phyloP scores from a whole-genome alignment of 169 alveolate genomes.

The Fabrea salina region DNA sequence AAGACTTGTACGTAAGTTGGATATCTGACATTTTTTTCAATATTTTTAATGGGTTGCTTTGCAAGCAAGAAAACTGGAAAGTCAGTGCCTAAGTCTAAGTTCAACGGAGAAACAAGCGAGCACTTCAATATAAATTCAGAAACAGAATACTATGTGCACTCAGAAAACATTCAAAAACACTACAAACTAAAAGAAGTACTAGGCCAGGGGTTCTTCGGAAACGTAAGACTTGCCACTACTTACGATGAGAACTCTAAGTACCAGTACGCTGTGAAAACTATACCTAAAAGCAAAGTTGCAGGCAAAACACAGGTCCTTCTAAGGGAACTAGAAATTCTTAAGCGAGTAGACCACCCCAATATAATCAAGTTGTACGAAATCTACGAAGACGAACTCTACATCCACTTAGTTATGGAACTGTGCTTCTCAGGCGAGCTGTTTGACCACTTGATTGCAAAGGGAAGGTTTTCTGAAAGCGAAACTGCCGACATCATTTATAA shows the following conservation, averaged over 20 bases:
- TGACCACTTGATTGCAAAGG: constrained; percentile 47
- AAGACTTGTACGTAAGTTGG: background rate
- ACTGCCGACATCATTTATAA: constrained; percentile 47
- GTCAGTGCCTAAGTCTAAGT: too few relatives aligned
- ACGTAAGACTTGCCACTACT: constrained; percentile 1
- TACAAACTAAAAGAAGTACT: background rate
- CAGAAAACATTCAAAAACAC: background rate
- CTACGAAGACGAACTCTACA: constrained; percentile 48
- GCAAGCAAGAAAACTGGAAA: too few relatives aligned
- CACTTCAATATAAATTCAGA: too few relatives aligned
- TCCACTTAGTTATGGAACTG: constrained; percentile 75
- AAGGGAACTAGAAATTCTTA: constrained; percentile 22
- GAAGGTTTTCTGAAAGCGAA: constrained; percentile 40
- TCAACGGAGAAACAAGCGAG: too few relatives aligned
- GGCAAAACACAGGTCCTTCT: background rate
- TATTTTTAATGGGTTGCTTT: too few relatives aligned
- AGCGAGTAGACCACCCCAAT: constrained; percentile 54
- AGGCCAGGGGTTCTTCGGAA: background rate
- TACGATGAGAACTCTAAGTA: too few relatives aligned
- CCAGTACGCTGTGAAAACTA: constrained; percentile 15
- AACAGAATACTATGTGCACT: too few relatives aligned
- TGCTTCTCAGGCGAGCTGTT: constrained; percentile 75
- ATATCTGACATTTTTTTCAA: background rate
- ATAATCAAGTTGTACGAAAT: constrained; percentile 57
- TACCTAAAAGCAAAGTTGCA: background rate